A percentile compares a stretch with the other conserved stretches of the same genome.
Conservation (phyloP, 2,329 filamentous ascomycete species). For the Ilyonectria destructans region DNA sequence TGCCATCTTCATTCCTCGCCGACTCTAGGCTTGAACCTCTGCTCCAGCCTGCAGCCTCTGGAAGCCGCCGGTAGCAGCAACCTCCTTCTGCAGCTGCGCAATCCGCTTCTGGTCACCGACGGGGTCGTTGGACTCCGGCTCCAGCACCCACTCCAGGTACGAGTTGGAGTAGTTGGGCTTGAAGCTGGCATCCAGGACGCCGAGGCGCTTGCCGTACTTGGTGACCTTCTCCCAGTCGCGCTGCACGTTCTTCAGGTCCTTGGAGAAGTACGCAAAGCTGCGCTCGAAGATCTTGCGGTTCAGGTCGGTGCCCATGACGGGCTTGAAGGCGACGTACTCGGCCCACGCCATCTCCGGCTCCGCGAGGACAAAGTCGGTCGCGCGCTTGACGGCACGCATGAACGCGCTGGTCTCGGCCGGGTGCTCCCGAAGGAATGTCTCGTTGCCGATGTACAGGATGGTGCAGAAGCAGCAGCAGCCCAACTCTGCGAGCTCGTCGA, state of each 20-base stretch:
- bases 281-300: conserved; percentile 88
- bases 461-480: conserved; percentile 90
- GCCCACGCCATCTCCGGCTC: conserved; percentile 75
- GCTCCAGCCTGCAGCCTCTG: conserved; percentile 59
- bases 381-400: conserved; percentile 81
- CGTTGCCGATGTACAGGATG: conserved; percentile 86
- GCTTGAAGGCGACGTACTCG: conserved; percentile 82
- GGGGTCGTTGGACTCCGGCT: conserved; percentile 77
- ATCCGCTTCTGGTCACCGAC: conserved; percentile 83
- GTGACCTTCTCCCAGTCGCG: conserved; percentile 87
- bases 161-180: conserved; percentile 83
- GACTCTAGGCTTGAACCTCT: conserved; percentile 38
- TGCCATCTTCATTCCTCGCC: neutral
- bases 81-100: conserved; percentile 77
- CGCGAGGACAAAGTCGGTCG: conserved; percentile 80
- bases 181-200: conserved; percentile 76
- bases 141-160: conserved; percentile 78
- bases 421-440: conserved; percentile 77
- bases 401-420: conserved; percentile 78
- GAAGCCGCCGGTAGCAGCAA: conserved; percentile 78
- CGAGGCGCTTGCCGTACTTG: conserved; percentile 81
- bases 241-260: conserved; percentile 81
- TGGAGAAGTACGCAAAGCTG: conserved; percentile 83
- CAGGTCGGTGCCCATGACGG: conserved; percentile 76
- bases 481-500: conserved; percentile 84